Conservation (phyloP, 768 basidiomycete genomes). For the Agaricus sinodeliciosus region DNA sequence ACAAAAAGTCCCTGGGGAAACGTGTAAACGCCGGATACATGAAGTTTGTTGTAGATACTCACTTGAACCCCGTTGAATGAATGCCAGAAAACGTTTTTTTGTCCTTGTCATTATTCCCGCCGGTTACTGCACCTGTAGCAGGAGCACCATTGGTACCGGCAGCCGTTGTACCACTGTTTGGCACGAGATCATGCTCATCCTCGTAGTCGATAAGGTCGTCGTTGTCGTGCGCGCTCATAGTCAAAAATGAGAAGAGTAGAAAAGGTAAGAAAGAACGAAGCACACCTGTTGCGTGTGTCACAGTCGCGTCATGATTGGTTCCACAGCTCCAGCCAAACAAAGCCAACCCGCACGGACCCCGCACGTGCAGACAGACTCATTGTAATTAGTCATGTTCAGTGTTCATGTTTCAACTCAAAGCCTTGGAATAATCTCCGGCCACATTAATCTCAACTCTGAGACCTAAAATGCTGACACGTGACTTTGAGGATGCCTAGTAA, state of each 20-base stretch:
- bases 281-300: slow-evolving; percentile 2
- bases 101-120: slow-evolving; percentile 68
- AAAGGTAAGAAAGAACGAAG: slow-evolving; percentile 18
- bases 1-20: slow-evolving; percentile 79
- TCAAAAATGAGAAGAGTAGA: slow-evolving; percentile 14
- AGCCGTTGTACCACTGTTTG: slow-evolving; percentile 44
- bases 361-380: neutral
- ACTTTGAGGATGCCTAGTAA: too few relatives aligned
- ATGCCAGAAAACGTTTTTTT: slow-evolving; percentile 99
- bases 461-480: too few relatives aligned
- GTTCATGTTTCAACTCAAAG: too few relatives aligned
- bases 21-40: slow-evolving; percentile 9
- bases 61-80: slow-evolving; percentile 99
- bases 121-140: slow-evolving; percentile 29
- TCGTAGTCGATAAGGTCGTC: slow-evolving; percentile 95
- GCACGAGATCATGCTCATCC: slow-evolving; percentile 77
- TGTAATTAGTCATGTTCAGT: too few relatives aligned
- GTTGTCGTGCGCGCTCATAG: slow-evolving; percentile 79
- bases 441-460: too few relatives aligned
- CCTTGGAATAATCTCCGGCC: too few relatives aligned
- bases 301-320: slow-evolving; percentile 19
- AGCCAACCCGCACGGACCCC: slow-evolving; percentile 31
- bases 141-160: slow-evolving; percentile 41
- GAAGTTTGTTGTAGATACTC: slow-evolving; percentile 17
- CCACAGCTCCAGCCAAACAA: slow-evolving; percentile 23